Conservation (phyloP, 208 protist genomes). For the Leishmania gerbilli region DNA sequence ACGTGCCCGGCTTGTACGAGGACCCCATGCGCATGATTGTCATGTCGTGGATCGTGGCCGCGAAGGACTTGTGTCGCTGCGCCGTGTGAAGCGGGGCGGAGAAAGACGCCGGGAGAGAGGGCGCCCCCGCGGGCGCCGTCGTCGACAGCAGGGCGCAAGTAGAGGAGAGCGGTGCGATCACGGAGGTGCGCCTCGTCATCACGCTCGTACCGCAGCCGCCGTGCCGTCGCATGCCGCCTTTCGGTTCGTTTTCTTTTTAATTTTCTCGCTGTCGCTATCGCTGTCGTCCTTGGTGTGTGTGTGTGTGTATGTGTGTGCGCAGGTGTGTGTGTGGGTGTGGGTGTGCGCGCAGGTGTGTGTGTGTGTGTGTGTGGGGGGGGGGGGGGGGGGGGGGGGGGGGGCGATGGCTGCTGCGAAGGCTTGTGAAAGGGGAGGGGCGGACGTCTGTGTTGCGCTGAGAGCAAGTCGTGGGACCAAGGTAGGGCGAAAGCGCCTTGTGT, state of each 20-base stretch:
- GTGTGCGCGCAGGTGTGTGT: no score
- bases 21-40: constrained; percentile 44
- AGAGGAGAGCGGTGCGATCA: background rate
- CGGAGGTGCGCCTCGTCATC: background rate
- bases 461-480: background rate
- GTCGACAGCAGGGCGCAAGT: background rate
- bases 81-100: background rate
- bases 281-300: background rate
- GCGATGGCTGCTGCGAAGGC: background rate
- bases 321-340: background rate
- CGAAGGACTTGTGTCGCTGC: constrained; percentile 39
- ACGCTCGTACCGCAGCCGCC: background rate
- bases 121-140: background rate
- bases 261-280: background rate
- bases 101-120: background rate
- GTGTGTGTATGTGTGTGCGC: background rate
- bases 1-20: constrained; percentile 32
- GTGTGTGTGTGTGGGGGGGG: background rate
- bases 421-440: background rate
- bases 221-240: background rate
- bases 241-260: background rate
- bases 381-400: background rate
- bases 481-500: background rate
- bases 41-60: constrained; percentile 38
- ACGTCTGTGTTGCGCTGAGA: background rate